Base-by-base conservation (phyloP, 805 yeast species). In the Wickerhamomyces silvicola region DNA sequence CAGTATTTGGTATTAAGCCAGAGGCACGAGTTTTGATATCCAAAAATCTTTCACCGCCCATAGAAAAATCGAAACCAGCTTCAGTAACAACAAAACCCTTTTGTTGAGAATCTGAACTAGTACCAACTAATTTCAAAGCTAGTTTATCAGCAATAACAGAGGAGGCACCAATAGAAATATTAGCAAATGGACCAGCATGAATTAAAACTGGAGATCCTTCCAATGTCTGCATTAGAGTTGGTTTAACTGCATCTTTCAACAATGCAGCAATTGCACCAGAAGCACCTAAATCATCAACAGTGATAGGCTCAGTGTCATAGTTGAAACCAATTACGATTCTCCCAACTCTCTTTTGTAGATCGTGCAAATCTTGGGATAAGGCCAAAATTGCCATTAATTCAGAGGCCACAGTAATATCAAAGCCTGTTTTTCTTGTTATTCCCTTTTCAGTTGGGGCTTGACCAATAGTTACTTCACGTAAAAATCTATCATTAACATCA, bases 121-220 rank as follows among this genome's bases (percentile, higher is more conserved):
- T 70, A 58, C 90, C 90, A 27, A 83, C 81, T 41, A 82, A 64
- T 57, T 81, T 81, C 62, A 82, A 66, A n/a, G 88, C 88, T 62
- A 82, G 62, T 55, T 75, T 77, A 57, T 82, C 94, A 37, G 92
- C 90, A 52, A 82, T 68, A 29, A 82, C 81, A 21, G 90, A 81
- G 23, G 85, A 78, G 7, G 94, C 90, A 55, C 94, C 94, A 50
- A 82, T 82, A 23, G 92, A 81, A 43, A 82, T 82, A 57, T 82
- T 82, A 50, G 94, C 94, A 54, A 82, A 82, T 39, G 94, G 94
- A 42, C 94, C 94, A 30, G 92, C 92, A 55, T 82, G 94, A 30
- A 82, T 85, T 48, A 82, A 73, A 13, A 82, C 94, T 17, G 94
- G 94, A 16, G 92, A 81, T 45, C 92, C 92, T 62, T 82, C 94